phyloP scores from a whole-genome alignment of 192 early-diverging fungal species.

The Cladochytrium replicatum region DNA sequence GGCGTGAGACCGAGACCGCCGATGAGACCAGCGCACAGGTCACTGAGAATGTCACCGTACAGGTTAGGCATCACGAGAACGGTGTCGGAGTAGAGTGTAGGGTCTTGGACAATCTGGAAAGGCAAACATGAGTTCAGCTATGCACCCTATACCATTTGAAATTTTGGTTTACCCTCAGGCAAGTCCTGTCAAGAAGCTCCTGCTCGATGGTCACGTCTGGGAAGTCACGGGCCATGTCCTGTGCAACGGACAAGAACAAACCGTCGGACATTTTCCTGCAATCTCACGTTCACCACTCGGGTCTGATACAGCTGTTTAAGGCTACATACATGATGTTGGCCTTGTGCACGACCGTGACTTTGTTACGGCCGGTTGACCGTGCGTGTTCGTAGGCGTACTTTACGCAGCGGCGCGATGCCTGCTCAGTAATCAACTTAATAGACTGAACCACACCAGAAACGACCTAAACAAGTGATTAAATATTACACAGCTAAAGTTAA shows the following conservation, averaged over 20 bases:
- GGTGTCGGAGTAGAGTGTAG: conserved; percentile 72
- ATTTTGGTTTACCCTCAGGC: conserved; percentile 57
- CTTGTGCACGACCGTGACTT: conserved; percentile 97
- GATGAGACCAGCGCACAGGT: conserved; percentile 96
- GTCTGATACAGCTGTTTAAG: background rate
- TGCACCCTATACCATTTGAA: conserved; percentile 1
- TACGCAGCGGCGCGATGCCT: conserved; percentile 82
- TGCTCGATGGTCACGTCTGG: conserved; percentile 88
- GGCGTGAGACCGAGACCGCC: conserved; percentile 97
- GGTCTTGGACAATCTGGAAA: conserved; percentile 84
- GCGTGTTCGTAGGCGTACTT: conserved; percentile 96
- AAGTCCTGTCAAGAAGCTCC: conserved; percentile 86
- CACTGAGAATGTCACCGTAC: conserved; percentile 98
- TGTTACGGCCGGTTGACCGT: conserved; percentile 73
- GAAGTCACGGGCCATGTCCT: conserved; percentile 85
- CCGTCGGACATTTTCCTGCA: conserved; percentile 85
- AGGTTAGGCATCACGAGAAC: conserved; percentile 99
- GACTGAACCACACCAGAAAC: conserved; percentile 96
- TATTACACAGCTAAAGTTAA: no score
- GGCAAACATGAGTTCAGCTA: background rate
- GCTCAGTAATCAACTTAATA: conserved; percentile 97
- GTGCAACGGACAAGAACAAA: conserved; percentile 86
- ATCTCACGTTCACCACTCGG: background rate
- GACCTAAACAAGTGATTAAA: conserved; percentile 40
- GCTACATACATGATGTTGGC: conserved; percentile 51